Percentiles rank a stretch among this genome's conserved stretches.
These are phyloP conservation scores for Lentinula lateritia DNA, from an alignment of 768 basidiomycete genomes.

Conservation along the genomic window DNA sequence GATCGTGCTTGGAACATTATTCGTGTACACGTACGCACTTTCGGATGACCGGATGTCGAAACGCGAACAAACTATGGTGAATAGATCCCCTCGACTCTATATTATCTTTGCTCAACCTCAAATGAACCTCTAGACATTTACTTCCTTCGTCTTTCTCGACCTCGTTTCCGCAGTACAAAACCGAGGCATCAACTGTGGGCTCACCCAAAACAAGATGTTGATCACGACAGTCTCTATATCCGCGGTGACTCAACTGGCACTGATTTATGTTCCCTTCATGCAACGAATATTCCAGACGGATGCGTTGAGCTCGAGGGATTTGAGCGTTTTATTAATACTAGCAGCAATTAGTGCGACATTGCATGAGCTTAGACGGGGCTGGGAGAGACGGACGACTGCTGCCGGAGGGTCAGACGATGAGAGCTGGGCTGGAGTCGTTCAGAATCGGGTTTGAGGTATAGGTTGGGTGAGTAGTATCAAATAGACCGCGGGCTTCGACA, in stretches of 20 bases:
- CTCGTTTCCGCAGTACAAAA: constrained; percentile 93
- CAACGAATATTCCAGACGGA: constrained; percentile 94
- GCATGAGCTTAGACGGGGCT: constrained; percentile 77
- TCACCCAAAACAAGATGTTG: constrained; percentile 86
- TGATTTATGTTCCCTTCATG: constrained; percentile 89
- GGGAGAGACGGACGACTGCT: constrained; percentile 54
- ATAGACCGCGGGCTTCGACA: neutral
- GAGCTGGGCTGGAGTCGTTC: constrained; percentile 41
- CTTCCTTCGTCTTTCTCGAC: constrained; percentile 95
- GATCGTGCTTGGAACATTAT: constrained; percentile 85
- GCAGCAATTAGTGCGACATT: constrained; percentile 58
- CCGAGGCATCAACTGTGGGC: constrained; percentile 81
- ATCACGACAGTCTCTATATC: constrained; percentile 84
- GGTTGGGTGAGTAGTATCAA: neutral
- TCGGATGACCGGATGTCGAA: constrained; percentile 79
- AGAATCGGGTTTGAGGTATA: constrained; percentile 41
- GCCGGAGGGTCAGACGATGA: constrained; percentile 32
- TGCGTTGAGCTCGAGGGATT: constrained; percentile 61
- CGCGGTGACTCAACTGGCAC: constrained; percentile 73
- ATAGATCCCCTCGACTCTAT: constrained; percentile 15
- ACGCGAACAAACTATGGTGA: constrained; percentile 94
- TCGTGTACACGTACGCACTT: constrained; percentile 78
- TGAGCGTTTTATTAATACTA: constrained; percentile 64
- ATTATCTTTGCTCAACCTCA: constrained; percentile 1
- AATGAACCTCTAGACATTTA: constrained; percentile 68